Evolutionary conservation across 495 filamentous ascomycete genomes (phyloP), one percentile per base, ranked within the genome.

Genomic region (Parmelia sp.): DNA sequence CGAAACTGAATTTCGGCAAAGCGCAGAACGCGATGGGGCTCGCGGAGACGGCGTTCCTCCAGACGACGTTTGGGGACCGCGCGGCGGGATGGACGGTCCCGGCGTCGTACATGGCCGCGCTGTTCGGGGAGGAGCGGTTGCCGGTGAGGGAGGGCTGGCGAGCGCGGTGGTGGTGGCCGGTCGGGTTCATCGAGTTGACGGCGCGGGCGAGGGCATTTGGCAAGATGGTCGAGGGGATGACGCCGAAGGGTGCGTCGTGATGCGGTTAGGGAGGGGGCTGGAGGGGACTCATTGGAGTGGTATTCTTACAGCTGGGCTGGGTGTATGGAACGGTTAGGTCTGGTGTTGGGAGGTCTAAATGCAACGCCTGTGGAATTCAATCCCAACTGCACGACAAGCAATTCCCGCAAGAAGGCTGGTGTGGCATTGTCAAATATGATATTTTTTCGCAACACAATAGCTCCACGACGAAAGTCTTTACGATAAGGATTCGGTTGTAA

Each of bases 141-240:
- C 67, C 67, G 39, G 19, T 57, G 0, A 17, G 53, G 57, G 67
- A 71, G n/a, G 69, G 69, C 33, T 69, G 69, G 69, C 58, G n/a
- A 19, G 62, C 25, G 57, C 51, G 67, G 40, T 14, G 40, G n/a
- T 61, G 61, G 61, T 65, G 60, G 64, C 10, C 27, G 10, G 11
- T 60, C n/a, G 58, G 63, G 17, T 15, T 69, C 9, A 11, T 66
- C 17, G 56, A 63, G 60, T 15, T 65, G 49, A 51, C 47, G 19
- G 21, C 29, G 8, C 42, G 45, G 47, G 37, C 62, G 23, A 23
- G 35, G 33, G 10, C 0, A 37, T 12, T 65, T 4, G 44, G 44
- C 47, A 65, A 45, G 15, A 1, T 40, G 35, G 21, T 65, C 23
- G 57, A 57, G 36, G 15, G 39, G 9, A 23, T 64, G 4, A 21